Conservation (phyloP, 345 rosid genomes). For the Gossypium thurberi region DNA sequence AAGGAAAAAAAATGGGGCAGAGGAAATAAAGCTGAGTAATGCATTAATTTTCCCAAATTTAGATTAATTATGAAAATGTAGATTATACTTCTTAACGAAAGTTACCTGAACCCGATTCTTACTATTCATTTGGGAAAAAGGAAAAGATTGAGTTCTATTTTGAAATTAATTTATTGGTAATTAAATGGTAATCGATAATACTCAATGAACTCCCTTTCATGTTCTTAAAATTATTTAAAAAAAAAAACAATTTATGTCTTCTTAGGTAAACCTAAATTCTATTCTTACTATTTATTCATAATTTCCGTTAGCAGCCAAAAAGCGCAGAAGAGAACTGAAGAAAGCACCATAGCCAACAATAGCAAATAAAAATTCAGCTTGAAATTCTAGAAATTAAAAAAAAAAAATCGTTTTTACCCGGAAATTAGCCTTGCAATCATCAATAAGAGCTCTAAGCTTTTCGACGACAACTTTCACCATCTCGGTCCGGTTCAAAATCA, state of each 20-base stretch:
- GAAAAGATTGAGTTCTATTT: neutral
- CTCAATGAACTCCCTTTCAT: neutral
- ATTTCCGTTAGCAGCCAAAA: neutral
- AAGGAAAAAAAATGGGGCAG: no score
- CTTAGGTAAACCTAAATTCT: neutral
- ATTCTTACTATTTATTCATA: neutral
- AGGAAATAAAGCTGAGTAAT: no score
- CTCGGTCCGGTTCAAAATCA: constrained; percentile 63
- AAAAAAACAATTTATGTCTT: neutral
- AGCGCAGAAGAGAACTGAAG: neutral
- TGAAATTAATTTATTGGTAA: constrained; percentile 4
- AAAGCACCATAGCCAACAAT: neutral
- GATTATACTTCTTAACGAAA: no score
- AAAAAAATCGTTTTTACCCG: constrained; percentile 35
- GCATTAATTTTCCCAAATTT: no score
- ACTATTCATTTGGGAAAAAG: neutral
- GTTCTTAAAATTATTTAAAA: neutral
- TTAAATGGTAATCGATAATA: neutral
- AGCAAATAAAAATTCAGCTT: neutral
- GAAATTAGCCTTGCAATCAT: constrained; percentile 63
- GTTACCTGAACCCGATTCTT: neutral
- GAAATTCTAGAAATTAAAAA: neutral
- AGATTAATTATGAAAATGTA: no score
- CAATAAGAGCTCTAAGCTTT: constrained; percentile 48
- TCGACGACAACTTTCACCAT: constrained; percentile 49